phyloP scores from a whole-genome alignment of 805 yeast species.

The Candida boleticola region DNA sequence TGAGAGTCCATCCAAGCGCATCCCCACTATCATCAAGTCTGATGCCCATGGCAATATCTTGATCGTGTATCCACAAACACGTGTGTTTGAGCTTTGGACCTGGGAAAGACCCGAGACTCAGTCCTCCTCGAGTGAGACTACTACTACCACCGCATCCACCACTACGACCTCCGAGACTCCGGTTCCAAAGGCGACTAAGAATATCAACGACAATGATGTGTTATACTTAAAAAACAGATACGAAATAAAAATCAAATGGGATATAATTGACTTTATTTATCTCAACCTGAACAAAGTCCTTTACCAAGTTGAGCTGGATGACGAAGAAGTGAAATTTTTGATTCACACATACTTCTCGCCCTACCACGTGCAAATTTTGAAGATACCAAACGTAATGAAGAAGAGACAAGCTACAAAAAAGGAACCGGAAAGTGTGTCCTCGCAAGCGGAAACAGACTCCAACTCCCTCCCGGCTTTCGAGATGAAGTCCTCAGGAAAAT shows the following conservation, averaged over 20 bases:
- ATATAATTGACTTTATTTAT: background rate
- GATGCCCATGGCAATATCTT: conserved; percentile 35
- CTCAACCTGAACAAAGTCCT: background rate
- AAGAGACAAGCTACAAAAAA: background rate
- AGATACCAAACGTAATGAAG: background rate
- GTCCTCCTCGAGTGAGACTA: too few species aligned
- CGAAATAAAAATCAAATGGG: background rate
- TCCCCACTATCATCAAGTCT: conserved; percentile 16
- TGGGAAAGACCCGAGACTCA: conserved; percentile 20
- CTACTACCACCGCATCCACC: too few species aligned
- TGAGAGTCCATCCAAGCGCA: background rate
- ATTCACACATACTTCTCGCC: background rate
- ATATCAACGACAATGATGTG: background rate
- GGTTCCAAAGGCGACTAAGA: background rate
- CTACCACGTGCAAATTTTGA: background rate
- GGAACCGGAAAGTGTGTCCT: background rate
- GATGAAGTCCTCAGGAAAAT: conserved; percentile 20
- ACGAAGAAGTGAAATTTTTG: background rate
- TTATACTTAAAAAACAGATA: background rate
- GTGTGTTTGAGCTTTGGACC: conserved; percentile 33
- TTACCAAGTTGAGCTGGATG: background rate
- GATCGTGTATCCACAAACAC: conserved; percentile 19
- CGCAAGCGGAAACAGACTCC: background rate
- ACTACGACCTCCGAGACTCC: background rate
- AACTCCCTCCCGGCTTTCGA: background rate